Base-by-base conservation (phyloP, 768 basidiomycete species). In the Tulasnella sp. region DNA sequence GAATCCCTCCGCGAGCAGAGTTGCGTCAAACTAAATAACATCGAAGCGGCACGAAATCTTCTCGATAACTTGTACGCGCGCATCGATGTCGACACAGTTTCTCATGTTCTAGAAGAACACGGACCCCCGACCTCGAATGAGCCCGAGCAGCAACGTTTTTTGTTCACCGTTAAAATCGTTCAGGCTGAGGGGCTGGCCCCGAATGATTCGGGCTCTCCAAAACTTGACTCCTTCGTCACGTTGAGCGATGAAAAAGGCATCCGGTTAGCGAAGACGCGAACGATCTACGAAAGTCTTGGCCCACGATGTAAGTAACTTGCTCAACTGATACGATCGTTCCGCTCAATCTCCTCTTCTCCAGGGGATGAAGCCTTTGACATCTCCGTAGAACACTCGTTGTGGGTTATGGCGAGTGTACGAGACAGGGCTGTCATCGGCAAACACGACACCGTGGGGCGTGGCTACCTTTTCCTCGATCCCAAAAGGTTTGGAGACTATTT, bases 311-410 rank as follows among this genome's bases (percentile, higher is more conserved):
- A 81, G n/a, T n/a, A n/a, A n/a, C n/a, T n/a, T n/a, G n/a, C n/a
- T n/a, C n/a, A n/a, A n/a, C n/a, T n/a, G n/a, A n/a, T n/a, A n/a
- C n/a, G n/a, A n/a, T n/a, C n/a, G n/a, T n/a, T n/a, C n/a, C n/a
- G n/a, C n/a, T n/a, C n/a, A n/a, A n/a, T n/a, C n/a, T n/a, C n/a
- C n/a, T n/a, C n/a, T 18, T n/a, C 77, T 74, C 78, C 80, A 96
- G 94, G 98, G 98, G 96, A 98, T 79, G 96, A 99, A 84, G 95
- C 95, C 0, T 95, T 98, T 81, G 98, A 99, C 83, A 87, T 99
- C 15, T 94, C 96, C 0, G 93, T 98, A 18, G 93, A 95, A 70
- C 93, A 93, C 80, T 89, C 93, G n/a, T 87, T 98, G 4, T 99
- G 98, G 98, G 86, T 99, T 67, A 98, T 98, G 93, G 91, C 95